A percentile compares a stretch with the other conserved stretches of the same genome.
Conservation (phyloP, 1,139 yeast genomes). For the Blastobotrys petasosporus region DNA sequence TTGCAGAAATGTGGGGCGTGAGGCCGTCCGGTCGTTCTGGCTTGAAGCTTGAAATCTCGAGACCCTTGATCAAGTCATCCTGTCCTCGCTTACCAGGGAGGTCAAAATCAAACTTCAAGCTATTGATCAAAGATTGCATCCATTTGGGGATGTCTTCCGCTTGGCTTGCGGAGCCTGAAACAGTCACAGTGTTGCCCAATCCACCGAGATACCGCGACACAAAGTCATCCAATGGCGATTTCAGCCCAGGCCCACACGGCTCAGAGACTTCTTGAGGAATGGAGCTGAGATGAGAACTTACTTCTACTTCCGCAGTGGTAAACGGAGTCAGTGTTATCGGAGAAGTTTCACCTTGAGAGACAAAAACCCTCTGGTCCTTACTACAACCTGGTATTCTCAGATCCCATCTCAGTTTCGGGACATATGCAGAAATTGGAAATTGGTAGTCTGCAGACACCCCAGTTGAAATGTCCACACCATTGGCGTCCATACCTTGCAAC, state of each 20-base stretch:
- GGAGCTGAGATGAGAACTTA: conserved; percentile 15
- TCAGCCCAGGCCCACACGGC: conserved; percentile 19
- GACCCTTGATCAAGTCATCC: conserved; percentile 22
- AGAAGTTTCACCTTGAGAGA: conserved; percentile 19
- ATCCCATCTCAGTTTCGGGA: conserved; percentile 24
- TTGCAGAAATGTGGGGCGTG: conserved; percentile 12
- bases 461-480: conserved; percentile 17
- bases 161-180: conserved; percentile 18
- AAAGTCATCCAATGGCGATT: conserved; percentile 23
- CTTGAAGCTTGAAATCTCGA: conserved; percentile 22
- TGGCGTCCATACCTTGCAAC: neutral
- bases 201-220: conserved; percentile 23
- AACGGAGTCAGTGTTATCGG: conserved; percentile 19
- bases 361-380: conserved; percentile 12
- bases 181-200: conserved; percentile 13
- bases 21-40: conserved; percentile 18
- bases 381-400: conserved; percentile 24
- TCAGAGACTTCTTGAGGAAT: conserved; percentile 16
- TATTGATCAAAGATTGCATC: conserved; percentile 16
- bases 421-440: conserved; percentile 16
- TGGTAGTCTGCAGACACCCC: conserved; percentile 14
- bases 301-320: conserved; percentile 14
- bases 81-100: conserved; percentile 18
- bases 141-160: conserved; percentile 18
- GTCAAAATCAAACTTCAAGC: conserved; percentile 14